Evolutionary conservation across 2,329 filamentous ascomycete species (phyloP), one percentile per base, ranked within the genome.

Genomic region (Claviceps lovelessii): DNA sequence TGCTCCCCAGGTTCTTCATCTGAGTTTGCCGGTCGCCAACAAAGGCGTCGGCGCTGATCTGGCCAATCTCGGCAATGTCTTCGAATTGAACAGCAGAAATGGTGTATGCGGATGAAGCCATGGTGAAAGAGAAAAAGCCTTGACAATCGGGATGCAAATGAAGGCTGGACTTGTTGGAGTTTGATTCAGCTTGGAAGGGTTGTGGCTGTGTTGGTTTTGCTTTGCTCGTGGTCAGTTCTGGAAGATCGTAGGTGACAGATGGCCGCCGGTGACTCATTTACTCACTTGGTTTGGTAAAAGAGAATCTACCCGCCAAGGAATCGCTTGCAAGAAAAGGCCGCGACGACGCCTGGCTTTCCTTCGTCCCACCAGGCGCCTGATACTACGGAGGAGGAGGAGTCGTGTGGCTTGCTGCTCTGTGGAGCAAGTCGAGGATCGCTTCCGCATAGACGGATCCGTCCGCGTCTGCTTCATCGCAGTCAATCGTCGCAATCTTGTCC

Each of bases 401-500:
- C 17, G 46, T 31, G 45, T 35, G 29, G 50, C 58, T 60, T 46
- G 66, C 65, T 55, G 66, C 65, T 54, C 58, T 64, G 35, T 58
- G 58, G 51, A 70, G 59, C 51, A 64, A 46, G 37, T 62, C 59
- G 23, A 66, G 61, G 31, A 70, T 58, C 13, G 49, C 60, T 19
- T 58, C 57, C 28, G 61, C 65, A 56, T 63, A 65, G 17, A 58
- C 57, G 6, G 64, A 57, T 19, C 64, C 67, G 3, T 70, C 66
- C 0, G 66, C 67, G 3, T 70, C 66, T 0, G 66, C 67, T 42
- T 62, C 58, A 42, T 70, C 56, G 33, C 70, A 71, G 9, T 54
- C 64, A 7, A 76, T 54, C 3, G 73, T 68, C 13, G 86, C 66
- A 0, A 76, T 83, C 68, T 88, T 89, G 47, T 84, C 78, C 55